These are phyloP conservation scores for Lichtheimia ornata DNA, from an alignment of 371 early-diverging fungal species.

Conservation along the genomic window DNA sequence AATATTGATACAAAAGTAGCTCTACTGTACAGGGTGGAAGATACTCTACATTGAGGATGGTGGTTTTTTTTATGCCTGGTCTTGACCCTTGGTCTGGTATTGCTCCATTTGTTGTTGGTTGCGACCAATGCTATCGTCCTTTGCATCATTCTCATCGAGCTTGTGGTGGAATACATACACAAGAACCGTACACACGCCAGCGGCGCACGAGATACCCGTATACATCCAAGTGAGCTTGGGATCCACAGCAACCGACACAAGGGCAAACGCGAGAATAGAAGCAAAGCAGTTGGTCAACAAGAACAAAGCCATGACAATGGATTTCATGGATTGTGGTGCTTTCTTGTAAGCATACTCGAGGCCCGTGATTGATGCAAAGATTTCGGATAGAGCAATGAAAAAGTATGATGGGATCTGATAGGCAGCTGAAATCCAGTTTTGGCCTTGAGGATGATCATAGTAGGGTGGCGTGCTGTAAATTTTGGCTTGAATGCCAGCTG, in stretches of 20 bases:
- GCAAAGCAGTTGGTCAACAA: conserved; percentile 72
- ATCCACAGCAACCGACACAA: conserved; percentile 67
- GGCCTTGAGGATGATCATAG: conserved; percentile 24
- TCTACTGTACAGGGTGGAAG: too few species aligned
- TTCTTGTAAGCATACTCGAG: conserved; percentile 80
- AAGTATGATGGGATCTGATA: conserved; percentile 67
- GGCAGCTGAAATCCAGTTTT: conserved; percentile 63
- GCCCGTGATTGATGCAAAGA: conserved; percentile 74
- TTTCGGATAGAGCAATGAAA: conserved; percentile 64
- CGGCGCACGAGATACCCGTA: conserved; percentile 43
- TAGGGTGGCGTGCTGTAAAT: conserved; percentile 55
- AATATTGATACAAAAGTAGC: too few species aligned
- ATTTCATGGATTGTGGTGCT: conserved; percentile 79
- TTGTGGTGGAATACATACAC: conserved; percentile 23
- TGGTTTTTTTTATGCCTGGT: too few species aligned
- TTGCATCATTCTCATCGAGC: conserved; percentile 20
- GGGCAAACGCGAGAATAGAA: conserved; percentile 63
- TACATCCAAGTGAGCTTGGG: conserved; percentile 73
- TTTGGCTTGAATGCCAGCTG: conserved; percentile 66
- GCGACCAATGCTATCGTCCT: conserved; percentile 30
- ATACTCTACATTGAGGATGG: too few species aligned
- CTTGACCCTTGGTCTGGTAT: too few species aligned
- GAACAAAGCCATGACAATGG: conserved; percentile 73
- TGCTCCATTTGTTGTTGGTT: too few species aligned
- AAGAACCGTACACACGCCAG: conserved; percentile 13